Evolutionary conservation across 129 eudicot genomes (phyloP), one percentile per base, ranked within the genome.

Genomic region (Tagetes patula): DNA sequence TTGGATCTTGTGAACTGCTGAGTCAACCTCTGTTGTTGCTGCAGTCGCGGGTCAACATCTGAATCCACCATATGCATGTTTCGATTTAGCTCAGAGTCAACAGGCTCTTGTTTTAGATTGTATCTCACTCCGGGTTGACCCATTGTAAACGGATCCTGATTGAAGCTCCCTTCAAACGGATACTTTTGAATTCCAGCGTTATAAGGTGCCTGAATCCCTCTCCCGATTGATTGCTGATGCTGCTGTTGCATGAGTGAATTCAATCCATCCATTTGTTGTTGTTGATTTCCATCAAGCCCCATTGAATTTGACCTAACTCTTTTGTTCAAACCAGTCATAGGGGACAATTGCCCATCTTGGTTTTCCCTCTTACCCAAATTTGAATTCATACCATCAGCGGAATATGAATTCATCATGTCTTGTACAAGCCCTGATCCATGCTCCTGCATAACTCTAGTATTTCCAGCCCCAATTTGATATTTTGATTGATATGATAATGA

Each of bases 261-360:
- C 37, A 85, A 84, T 47, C 83, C 75, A 33, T 90, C 96, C 79
- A 87, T 79, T 60, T 87, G 90, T 70, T 79, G 96, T 68, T 84
- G 88, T 52, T 82, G 91, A 69, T 63, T 77, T 62, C 84, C 82
- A 73, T 90, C 90, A 6, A 52, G 85, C 61, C 88, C 86, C 60
- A 70, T 63, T 31, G 80, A 66, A 43, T 80, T 82, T 47, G 88
- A 69, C 89, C 91, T 83, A 6, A 82, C 80, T 80, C 95, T 86
- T 78, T 90, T 93, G 83, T 62, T 80, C 75, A 77, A 62, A 75
- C 60, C 69, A 4, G 82, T 79, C 69, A 85, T 71, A 7, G 89
- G 92, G 9, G 92, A 87, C 77, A 81, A 47, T 40, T 76, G 89
- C 1, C 84, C 96, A 69, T 94, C 98, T 84, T 82, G 99, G 69